Evolutionary conservation across 2,329 filamentous ascomycete genomes (phyloP).

Genomic region (Cladosporium sp.): DNA sequence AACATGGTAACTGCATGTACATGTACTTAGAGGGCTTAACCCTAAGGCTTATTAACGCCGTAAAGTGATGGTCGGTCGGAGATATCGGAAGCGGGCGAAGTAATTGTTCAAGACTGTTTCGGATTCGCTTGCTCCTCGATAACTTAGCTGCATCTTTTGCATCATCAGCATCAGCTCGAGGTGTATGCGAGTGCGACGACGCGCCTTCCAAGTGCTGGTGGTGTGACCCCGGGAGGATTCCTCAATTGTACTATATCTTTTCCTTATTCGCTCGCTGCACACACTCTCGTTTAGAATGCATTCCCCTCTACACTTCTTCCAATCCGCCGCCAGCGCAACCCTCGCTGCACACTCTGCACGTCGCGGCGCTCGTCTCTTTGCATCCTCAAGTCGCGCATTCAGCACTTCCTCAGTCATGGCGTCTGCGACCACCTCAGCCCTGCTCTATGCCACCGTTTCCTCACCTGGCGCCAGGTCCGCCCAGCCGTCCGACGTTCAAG

Average conservation of each 20-base stretch:
- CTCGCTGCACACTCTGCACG: constrained; percentile 1
- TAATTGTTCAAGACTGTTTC: not conserved
- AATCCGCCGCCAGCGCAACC: constrained; percentile 2
- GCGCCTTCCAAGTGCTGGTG: constrained; percentile 16
- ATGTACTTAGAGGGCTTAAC: too few relatives aligned
- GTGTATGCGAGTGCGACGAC: constrained; percentile 15
- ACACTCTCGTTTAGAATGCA: constrained; percentile 16
- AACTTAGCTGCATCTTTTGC: not conserved
- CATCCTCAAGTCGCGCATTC: constrained; percentile 5
- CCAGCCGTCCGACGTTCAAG: constrained; percentile 49
- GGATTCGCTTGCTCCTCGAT: not conserved
- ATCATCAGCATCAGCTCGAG: not conserved
- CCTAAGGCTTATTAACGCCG: not conserved
- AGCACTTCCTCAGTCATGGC: constrained; percentile 27
- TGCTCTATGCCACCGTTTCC: constrained; percentile 46
- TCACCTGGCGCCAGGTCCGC: constrained; percentile 41
- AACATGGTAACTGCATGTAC: too few relatives aligned
- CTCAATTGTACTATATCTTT: constrained; percentile 11
- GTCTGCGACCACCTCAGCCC: constrained; percentile 35
- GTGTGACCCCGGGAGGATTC: not conserved
- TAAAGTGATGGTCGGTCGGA: not conserved
- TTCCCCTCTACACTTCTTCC: constrained; percentile 3
- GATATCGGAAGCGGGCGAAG: not conserved
- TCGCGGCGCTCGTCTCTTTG: not conserved
- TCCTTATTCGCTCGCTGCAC: constrained; percentile 2